Base-by-base conservation (phyloP, 768 basidiomycete genomes). In the Tulasnella sp. region DNA sequence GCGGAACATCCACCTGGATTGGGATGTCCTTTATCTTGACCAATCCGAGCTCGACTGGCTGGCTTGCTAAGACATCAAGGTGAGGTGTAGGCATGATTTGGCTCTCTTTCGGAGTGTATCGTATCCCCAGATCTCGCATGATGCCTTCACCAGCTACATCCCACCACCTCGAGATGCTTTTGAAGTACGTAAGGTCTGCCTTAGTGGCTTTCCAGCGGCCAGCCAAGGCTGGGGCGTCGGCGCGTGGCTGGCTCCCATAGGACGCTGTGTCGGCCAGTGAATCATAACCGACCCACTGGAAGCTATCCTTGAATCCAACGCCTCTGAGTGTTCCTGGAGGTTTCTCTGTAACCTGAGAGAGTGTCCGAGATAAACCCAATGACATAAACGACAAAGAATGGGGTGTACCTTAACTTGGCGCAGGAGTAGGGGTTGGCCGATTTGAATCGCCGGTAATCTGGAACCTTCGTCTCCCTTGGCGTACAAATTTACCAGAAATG, bases 251-350 rank as follows among this genome's bases (percentile, higher is more conserved):
- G 32, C 15, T 35, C 3, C 61, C 61, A 29, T 67, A 67, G 16
- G 61, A 67, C 61, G 29, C 29, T 13, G 1, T 16, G 61, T 35
- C 16, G 13, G 61, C 26, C 15, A 18, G 26, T 26, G 61, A 26
- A 13, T 67, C 32, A 26, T 67, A 67, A 29, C 61, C 11, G 29
- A 67, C 61, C 61, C 61, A 67, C 35, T 67, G n/a, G 61, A 67
- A 67, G 61, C 61, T 67, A 35, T 67, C 61, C 61, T 67, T 67
- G 61, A 35, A 67, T 35, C 61, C 61, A 67, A 67, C 61, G 11
- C 61, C 61, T 32, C 26, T 67, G 29, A 20, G 26, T 13, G 61
- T 67, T 35, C 61, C 61, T 32, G 29, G 61, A 10, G 61, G 29
- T 20, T 26, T 67, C 32, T 67, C 61, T 16, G 35, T 32, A 67